phyloP scores from a whole-genome alignment of 371 early-diverging fungal genomes.

The Nematocida sp. region DNA sequence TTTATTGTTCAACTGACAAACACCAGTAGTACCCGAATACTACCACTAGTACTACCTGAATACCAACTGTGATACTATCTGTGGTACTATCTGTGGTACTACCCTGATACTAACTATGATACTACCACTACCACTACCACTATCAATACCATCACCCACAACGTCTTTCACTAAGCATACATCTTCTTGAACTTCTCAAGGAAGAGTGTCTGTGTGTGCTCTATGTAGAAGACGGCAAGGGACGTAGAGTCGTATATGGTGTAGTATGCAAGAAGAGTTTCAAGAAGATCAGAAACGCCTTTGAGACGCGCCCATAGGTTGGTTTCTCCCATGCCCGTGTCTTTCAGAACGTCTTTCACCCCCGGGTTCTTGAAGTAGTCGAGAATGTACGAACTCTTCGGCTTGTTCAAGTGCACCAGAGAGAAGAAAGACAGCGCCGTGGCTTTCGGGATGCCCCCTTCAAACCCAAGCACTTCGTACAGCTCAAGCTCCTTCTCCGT shows the following conservation, averaged over 20 bases:
- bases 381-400: conserved; percentile 61
- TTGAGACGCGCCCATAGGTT: conserved; percentile 57
- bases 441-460: not conserved
- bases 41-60: too few relatives aligned
- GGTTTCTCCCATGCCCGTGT: conserved; percentile 53
- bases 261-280: conserved; percentile 34
- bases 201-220: conserved; percentile 47
- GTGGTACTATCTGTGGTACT: too few relatives aligned
- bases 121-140: too few relatives aligned
- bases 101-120: too few relatives aligned
- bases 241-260: conserved; percentile 45
- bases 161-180: conserved; percentile 61
- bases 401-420: conserved; percentile 1
- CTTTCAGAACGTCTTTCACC: conserved; percentile 33
- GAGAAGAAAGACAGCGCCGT: conserved; percentile 29
- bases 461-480: not conserved
- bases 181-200: conserved; percentile 56
- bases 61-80: too few relatives aligned
- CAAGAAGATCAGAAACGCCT: conserved; percentile 49
- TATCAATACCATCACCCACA: too few relatives aligned
- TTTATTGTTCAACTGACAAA: too few relatives aligned
- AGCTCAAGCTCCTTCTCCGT: not conserved
- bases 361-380: conserved; percentile 58
- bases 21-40: too few relatives aligned
- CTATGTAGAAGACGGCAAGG: conserved; percentile 23